These are phyloP conservation scores for Pseudomicrostroma phylloplanum DNA, from an alignment of 1,284 basidiomycete species.

Conservation along the genomic window DNA sequence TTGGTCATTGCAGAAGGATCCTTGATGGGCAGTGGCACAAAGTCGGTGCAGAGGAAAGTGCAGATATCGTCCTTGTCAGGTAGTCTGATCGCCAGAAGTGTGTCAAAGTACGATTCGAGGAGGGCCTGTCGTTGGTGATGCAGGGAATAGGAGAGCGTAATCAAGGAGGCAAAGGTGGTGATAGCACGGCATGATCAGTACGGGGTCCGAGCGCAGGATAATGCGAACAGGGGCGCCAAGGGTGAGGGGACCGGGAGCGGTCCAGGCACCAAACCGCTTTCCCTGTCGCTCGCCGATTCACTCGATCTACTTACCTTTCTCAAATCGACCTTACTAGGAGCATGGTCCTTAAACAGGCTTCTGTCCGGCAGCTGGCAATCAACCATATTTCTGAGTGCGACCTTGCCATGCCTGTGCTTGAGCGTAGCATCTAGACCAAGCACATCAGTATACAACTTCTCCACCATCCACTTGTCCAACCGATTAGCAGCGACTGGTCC, in stretches of 20 bases:
- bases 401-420: constrained; percentile 61
- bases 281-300: constrained; percentile 59
- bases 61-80: constrained; percentile 85
- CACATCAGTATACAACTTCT: constrained; percentile 89
- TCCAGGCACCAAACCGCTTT: constrained; percentile 67
- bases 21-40: constrained; percentile 60
- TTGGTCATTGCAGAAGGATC: constrained; percentile 62
- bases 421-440: constrained; percentile 66
- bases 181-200: background rate
- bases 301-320: constrained; percentile 43
- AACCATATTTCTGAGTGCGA: constrained; percentile 64
- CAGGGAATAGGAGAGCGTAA: constrained; percentile 18
- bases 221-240: background rate
- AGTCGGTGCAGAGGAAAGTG: constrained; percentile 83
- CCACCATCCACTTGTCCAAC: constrained; percentile 73
- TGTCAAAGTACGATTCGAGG: constrained; percentile 79
- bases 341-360: constrained; percentile 90
- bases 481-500: constrained; percentile 56
- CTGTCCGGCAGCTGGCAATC: constrained; percentile 72
- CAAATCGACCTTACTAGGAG: constrained; percentile 90
- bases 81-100: constrained; percentile 67
- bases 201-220: background rate
- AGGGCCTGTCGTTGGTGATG: constrained; percentile 57
- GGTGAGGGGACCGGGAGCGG: constrained; percentile 52
- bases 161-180: constrained; percentile 8